Percentiles rank a stretch among this genome's conserved stretches.
These are phyloP conservation scores for Chaetothyriales sp. DNA, from an alignment of 2,329 filamentous ascomycete species.

Conservation along the genomic window DNA sequence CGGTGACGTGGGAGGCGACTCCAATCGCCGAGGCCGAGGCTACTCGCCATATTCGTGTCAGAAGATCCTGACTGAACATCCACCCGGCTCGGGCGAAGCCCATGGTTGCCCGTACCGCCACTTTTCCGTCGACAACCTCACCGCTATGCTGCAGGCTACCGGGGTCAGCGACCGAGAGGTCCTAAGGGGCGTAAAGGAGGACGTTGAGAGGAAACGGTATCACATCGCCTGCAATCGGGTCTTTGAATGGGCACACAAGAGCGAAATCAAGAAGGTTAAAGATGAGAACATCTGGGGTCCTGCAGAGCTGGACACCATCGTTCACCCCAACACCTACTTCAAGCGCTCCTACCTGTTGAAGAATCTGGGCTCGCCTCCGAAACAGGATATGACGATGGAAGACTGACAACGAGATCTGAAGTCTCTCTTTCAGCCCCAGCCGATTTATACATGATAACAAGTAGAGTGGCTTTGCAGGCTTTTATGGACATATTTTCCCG, in stretches of 20 bases:
- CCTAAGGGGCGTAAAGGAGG: slow-evolving; percentile 68
- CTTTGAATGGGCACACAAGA: slow-evolving; percentile 75
- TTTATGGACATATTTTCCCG: no score
- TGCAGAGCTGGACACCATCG: slow-evolving; percentile 79
- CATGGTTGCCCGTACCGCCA: slow-evolving; percentile 97
- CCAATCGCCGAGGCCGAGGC: slow-evolving; percentile 70
- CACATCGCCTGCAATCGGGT: slow-evolving; percentile 96
- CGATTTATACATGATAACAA: no score
- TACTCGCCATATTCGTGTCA: slow-evolving; percentile 91
- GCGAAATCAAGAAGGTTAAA: slow-evolving; percentile 61
- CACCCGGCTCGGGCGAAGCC: slow-evolving; percentile 71
- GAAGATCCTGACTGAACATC: slow-evolving; percentile 81
- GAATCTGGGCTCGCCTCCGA: slow-evolving; percentile 48
- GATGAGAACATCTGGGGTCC: slow-evolving; percentile 59
- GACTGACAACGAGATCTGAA: slow-evolving; percentile 5
- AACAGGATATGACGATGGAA: slow-evolving; percentile 43
- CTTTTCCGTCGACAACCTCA: slow-evolving; percentile 77
- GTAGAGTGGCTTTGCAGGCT: no score
- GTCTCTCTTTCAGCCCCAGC: slow-evolving; percentile 18
- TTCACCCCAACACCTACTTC: slow-evolving; percentile 97
- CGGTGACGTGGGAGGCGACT: slow-evolving; percentile 87
- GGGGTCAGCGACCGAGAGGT: slow-evolving; percentile 69
- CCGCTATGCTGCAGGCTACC: slow-evolving; percentile 58
- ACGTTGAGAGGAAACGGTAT: slow-evolving; percentile 75
- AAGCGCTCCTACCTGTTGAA: slow-evolving; percentile 85